Evolutionary conservation across 208 protist species (phyloP), one percentile per base, ranked within the genome.

Genomic region (Leptomonas pyrrhocoris): DNA sequence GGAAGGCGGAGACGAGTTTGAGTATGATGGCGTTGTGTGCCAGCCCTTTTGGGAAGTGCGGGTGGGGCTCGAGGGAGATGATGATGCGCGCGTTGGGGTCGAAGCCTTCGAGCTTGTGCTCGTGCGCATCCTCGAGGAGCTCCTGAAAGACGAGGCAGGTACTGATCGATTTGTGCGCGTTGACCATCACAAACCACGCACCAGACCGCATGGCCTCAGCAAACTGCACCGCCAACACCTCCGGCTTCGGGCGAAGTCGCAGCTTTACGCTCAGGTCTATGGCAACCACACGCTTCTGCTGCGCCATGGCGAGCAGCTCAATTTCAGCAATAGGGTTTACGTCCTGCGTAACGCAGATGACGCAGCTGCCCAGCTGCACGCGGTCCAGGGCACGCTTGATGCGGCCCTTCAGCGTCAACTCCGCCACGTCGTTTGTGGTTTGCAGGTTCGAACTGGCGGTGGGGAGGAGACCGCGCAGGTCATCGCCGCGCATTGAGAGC

Each of bases 131-230:
- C 59, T 69, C 70, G 13, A 94, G 38, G 21, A 94, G 72, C 38
- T 89, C 83, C 45, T 90, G 80, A 50, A 94, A 76, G 31, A 90
- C 36, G 36, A 77, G 62, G 57, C 81, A 89, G 28, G 85, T 81
- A 50, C 77, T 88, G 74, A 94, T 94, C 2, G 89, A 94, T 51
- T 94, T 94, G 74, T 94, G 89, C 16, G 89, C 89, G 73, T 92
- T 89, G 19, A 88, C 64, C 48, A 95, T 59, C 15, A 89, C 77
- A 65, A 95, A 92, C 87, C 89, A 95, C 45, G 66, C 73, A 16
- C 89, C 89, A 11, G 49, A 61, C 25, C 74, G 79, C 82, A 95
- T 87, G 15, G 85, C 80, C 73, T 87, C 71, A 9, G 77, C 82
- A 54, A 95, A 91, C 53, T 75, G 53, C 15, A 74, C 61, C 7